Evolutionary conservation across 306 rosid species (phyloP).

Genomic region (Fragaria iinumae): DNA sequence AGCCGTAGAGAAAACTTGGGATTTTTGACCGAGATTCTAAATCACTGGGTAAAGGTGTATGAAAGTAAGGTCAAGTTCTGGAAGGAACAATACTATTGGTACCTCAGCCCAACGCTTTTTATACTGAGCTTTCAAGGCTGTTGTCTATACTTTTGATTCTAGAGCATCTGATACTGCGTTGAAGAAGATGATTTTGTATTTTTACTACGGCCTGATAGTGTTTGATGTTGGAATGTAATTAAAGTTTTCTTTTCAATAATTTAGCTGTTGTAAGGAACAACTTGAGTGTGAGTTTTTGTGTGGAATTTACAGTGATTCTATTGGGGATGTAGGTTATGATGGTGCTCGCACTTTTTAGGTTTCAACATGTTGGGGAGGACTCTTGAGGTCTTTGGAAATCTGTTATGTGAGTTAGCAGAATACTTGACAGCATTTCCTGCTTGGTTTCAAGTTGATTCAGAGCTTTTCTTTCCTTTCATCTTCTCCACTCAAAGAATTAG

Average conservation of each 20-base stretch:
- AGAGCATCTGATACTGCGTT: constrained; percentile 6
- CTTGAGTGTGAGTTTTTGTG: not conserved
- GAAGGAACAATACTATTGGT: not conserved
- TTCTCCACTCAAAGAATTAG: not conserved
- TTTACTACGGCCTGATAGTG: not conserved
- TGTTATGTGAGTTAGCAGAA: not conserved
- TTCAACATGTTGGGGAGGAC: not conserved
- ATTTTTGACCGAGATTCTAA: not conserved
- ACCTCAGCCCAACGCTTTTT: not conserved
- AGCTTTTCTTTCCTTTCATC: not conserved
- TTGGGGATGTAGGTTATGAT: not conserved
- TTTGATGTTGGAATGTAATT: not conserved
- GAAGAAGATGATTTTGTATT: not conserved
- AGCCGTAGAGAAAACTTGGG: constrained; percentile 4
- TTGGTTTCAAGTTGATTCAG: not conserved
- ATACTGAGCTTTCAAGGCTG: not conserved
- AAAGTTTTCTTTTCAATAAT: not conserved
- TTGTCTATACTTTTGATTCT: constrained; percentile 9
- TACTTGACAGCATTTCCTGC: not conserved
- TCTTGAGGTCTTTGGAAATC: not conserved
- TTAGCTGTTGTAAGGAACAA: constrained; percentile 1
- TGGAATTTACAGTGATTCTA: not conserved
- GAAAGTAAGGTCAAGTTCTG: not conserved
- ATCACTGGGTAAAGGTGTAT: not conserved
- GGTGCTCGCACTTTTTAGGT: not conserved